Evolutionary conservation across 2,329 filamentous ascomycete genomes (phyloP).

Genomic region (Nannizziopsis arthrosporioides): DNA sequence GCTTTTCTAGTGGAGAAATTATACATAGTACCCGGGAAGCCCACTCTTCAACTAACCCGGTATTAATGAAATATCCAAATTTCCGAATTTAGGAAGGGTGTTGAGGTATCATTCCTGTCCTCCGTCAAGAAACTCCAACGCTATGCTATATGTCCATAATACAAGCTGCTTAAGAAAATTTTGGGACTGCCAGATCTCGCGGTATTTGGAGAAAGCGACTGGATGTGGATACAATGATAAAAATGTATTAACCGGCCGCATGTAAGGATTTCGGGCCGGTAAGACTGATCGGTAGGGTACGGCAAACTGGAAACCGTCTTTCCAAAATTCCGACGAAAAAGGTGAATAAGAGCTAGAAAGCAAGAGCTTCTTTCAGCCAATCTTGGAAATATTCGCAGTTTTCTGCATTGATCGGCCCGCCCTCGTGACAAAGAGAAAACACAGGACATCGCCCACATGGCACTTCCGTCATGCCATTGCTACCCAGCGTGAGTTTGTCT

Average conservation of each 20-base stretch:
- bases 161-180: background rate
- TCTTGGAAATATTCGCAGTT: conserved; percentile 85
- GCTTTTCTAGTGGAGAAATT: background rate
- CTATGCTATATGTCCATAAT: conserved; percentile 12
- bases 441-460: conserved; percentile 89
- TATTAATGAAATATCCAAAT: no score
- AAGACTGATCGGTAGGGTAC: no score
- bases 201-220: no score
- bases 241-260: no score
- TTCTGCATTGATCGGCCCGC: conserved; percentile 76
- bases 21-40: no score
- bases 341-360: conserved; percentile 20
- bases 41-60: no score
- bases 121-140: conserved; percentile 12
- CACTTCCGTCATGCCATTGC: conserved; percentile 72
- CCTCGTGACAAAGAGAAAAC: conserved; percentile 82
- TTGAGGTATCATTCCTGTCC: no score
- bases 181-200: background rate
- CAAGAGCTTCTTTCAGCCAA: conserved; percentile 52
- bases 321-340: no score
- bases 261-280: no score
- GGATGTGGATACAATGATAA: no score
- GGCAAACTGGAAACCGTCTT: no score
- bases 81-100: no score
- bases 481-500: conserved; percentile 34